Evolutionary conservation across 2,329 filamentous ascomycete genomes (phyloP).

Genomic region (Botrytis paeoniae): DNA sequence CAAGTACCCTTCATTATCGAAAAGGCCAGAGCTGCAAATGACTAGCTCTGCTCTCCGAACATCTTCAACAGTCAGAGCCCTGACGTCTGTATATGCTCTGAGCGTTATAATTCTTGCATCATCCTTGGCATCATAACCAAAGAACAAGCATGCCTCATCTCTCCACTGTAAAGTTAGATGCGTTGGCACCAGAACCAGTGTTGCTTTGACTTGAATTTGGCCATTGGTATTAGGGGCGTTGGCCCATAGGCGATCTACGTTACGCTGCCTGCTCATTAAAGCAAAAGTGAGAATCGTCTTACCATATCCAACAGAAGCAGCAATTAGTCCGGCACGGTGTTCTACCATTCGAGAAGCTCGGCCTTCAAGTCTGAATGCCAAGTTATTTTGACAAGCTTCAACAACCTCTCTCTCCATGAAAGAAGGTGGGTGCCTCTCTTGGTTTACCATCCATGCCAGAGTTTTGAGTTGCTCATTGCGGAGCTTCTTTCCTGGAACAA

Average conservation of each 20-base stretch:
- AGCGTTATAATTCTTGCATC: slow-evolving; percentile 40
- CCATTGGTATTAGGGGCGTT: slow-evolving; percentile 1
- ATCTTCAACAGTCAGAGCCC: neutral
- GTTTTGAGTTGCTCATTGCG: slow-evolving; percentile 53
- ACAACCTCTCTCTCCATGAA: slow-evolving; percentile 56
- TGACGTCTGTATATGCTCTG: slow-evolving; percentile 37
- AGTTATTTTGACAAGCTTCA: slow-evolving; percentile 48
- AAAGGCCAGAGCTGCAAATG: neutral
- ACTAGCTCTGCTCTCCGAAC: slow-evolving; percentile 5
- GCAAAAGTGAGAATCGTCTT: slow-evolving; percentile 55
- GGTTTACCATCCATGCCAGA: slow-evolving; percentile 56
- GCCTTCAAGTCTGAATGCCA: slow-evolving; percentile 58
- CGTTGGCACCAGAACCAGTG: slow-evolving; percentile 56
- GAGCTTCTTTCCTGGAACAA: slow-evolving; percentile 34
- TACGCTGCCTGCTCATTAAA: neutral
- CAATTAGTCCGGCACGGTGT: slow-evolving; percentile 58
- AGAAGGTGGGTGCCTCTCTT: slow-evolving; percentile 50
- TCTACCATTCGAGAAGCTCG: slow-evolving; percentile 42
- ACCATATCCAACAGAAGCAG: slow-evolving; percentile 63
- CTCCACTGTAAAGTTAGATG: slow-evolving; percentile 58
- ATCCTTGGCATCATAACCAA: neutral
- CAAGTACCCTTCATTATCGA: neutral
- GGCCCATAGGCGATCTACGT: neutral
- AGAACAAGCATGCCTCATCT: slow-evolving; percentile 45
- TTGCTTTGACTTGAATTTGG: slow-evolving; percentile 48